phyloP scores from a whole-genome alignment of 805 yeast genomes.

The Suhomyces xylopsoci region DNA sequence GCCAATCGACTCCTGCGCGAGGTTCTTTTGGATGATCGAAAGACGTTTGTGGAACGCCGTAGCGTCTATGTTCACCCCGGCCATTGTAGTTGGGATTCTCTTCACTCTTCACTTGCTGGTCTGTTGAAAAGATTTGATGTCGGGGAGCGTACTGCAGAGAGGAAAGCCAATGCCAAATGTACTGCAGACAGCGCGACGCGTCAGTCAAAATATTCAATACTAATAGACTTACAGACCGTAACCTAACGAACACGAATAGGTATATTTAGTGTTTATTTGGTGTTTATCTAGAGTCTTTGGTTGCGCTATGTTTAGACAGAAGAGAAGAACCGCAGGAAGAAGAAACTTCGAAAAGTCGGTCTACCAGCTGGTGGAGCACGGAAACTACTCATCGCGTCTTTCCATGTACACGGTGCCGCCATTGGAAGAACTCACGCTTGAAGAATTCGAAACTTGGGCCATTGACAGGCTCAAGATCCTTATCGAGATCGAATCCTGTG shows the following conservation, averaged over 20 bases:
- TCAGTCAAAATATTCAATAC: background rate
- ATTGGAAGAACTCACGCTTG: conserved; percentile 78
- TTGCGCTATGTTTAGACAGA: conserved; percentile 62
- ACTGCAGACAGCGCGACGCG: conserved; percentile 1
- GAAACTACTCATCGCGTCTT: conserved; percentile 54
- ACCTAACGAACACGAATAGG: too few species aligned
- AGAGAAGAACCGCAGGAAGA: conserved; percentile 71
- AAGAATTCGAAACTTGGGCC: conserved; percentile 94
- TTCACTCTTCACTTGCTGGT: background rate
- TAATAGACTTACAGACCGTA: too few species aligned
- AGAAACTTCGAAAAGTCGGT: conserved; percentile 51
- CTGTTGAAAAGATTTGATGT: background rate
- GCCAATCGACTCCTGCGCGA: conserved; percentile 21
- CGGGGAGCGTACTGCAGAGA: background rate
- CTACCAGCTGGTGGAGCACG: background rate
- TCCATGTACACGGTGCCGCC: conserved; percentile 80
- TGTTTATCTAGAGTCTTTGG: too few species aligned
- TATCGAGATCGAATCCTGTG: conserved; percentile 77
- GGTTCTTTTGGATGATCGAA: conserved; percentile 35
- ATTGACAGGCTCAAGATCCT: conserved; percentile 82
- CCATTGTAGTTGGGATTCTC: conserved; percentile 36
- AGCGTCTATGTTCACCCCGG: conserved; percentile 57
- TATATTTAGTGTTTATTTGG: too few species aligned
- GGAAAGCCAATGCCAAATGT: background rate
- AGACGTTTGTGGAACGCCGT: conserved; percentile 52